phyloP scores from a whole-genome alignment of 1,139 yeast species.

The Geotrichum cucujoidarum region DNA sequence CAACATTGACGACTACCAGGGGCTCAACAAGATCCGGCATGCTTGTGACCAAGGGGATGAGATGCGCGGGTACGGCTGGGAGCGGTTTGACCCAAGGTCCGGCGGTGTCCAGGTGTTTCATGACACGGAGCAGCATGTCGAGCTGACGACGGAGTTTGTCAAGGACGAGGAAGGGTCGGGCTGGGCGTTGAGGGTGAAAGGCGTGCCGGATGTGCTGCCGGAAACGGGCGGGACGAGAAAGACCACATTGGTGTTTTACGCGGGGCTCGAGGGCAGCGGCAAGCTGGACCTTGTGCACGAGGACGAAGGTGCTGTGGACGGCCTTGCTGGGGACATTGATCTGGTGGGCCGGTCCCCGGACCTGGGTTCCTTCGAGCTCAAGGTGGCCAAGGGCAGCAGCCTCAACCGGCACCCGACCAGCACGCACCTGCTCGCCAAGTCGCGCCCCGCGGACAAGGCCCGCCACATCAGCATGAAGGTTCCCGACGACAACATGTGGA shows the following conservation, averaged over 20 bases:
- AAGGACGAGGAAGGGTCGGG: conserved; percentile 59
- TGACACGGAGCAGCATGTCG: conserved; percentile 61
- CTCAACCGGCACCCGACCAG: conserved; percentile 33
- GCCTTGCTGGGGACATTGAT: conserved; percentile 32
- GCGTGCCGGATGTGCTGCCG: conserved; percentile 49
- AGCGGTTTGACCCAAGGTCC: conserved; percentile 71
- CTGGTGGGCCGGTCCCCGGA: conserved; percentile 35
- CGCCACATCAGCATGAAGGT: conserved; percentile 68
- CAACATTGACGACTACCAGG: conserved; percentile 55
- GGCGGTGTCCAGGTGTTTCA: conserved; percentile 80
- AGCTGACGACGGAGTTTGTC: conserved; percentile 66
- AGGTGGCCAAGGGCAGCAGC: conserved; percentile 31
- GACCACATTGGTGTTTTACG: conserved; percentile 70
- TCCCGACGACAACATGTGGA: conserved; percentile 74
- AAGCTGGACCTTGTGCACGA: conserved; percentile 28
- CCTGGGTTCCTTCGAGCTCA: conserved; percentile 35
- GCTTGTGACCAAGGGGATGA: conserved; percentile 71
- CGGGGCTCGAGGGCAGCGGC: conserved; percentile 62
- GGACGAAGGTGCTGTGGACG: conserved; percentile 27
- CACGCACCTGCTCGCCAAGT: conserved; percentile 29
- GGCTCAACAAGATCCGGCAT: conserved; percentile 65
- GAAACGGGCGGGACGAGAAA: conserved; percentile 6
- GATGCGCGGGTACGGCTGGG: conserved; percentile 79
- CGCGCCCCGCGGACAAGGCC: conserved; percentile 41
- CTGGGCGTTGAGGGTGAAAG: conserved; percentile 71